Conservation (phyloP, 768 basidiomycete genomes). For the Xerocomus brunneocitrinus region DNA sequence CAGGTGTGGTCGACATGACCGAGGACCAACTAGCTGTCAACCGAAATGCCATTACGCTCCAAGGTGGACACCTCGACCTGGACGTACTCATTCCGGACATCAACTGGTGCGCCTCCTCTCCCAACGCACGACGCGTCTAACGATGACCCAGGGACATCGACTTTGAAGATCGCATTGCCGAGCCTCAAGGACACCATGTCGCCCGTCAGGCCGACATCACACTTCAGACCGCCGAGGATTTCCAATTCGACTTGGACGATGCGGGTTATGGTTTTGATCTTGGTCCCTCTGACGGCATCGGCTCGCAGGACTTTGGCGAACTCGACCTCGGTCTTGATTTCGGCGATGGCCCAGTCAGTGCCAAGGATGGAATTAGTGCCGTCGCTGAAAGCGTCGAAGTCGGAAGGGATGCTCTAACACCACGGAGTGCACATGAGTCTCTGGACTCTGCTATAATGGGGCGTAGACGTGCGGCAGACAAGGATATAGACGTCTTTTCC, state of each 20-base stretch:
- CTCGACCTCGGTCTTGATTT: constrained; percentile 76
- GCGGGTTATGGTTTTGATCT: constrained; percentile 67
- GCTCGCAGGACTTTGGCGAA: constrained; percentile 74
- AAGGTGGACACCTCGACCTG: constrained; percentile 71
- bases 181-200: constrained; percentile 71
- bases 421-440: constrained; percentile 46
- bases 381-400: constrained; percentile 59
- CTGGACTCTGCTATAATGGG: constrained; percentile 60
- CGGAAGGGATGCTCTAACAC: constrained; percentile 63
- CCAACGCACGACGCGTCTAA: constrained; percentile 3
- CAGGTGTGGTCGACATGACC: constrained; percentile 92
- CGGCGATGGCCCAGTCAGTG: constrained; percentile 50
- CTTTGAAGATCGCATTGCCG: constrained; percentile 60
- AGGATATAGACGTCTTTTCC: constrained; percentile 63
- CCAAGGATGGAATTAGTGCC: constrained; percentile 46
- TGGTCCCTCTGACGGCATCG: constrained; percentile 77
- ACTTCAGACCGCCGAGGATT: constrained; percentile 71
- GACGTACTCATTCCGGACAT: constrained; percentile 77
- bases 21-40: constrained; percentile 88
- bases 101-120: constrained; percentile 54
- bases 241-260: constrained; percentile 59
- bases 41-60: constrained; percentile 84
- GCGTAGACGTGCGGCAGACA: constrained; percentile 38
- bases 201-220: constrained; percentile 88
- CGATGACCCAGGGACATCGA: constrained; percentile 62